Evolutionary conservation across 2,329 filamentous ascomycete species (phyloP), one percentile per base, ranked within the genome.

Genomic region (Coniochaeta prunicola): DNA sequence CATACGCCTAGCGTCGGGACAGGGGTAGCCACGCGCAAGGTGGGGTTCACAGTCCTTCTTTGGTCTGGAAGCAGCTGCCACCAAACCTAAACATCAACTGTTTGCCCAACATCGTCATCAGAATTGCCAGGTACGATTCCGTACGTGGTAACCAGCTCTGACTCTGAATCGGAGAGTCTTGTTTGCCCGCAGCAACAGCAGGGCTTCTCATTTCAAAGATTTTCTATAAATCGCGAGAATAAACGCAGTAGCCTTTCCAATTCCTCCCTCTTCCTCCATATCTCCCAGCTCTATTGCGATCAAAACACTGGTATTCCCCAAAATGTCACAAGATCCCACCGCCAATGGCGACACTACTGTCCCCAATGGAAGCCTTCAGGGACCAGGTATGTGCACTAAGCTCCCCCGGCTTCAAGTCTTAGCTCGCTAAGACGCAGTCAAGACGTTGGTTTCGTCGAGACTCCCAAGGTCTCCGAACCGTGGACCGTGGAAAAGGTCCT

Each of bases 401-500:
- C 13, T 13, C 13, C 7, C 13, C 31, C 31, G n/a, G n/a, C 31
- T 34, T 34, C 31, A 34, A 17, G 7, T 5, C 12, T 17, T 13
- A 5, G 36, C 7, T 40, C 9, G 5, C 15, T 12, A 56, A 9
- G 24, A 30, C 33, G 10, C 34, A 10, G 42, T 36, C 28, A 34
- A 74, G 74, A 76, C 48, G 69, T 73, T 17, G 73, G 69, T 8
- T 59, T 70, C 33, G 72, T 76, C 5, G 57, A 65, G 3, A 71
- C 69, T 8, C 71, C 75, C 36, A 68, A 76, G 59, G 68, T 83
- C 24, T 67, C 73, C 2, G 80, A 73, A 9, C 69, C 75, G 48
- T 87, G 84, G 84, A 74, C 76, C 0, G 81, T 84, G 5, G 76
- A 82, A 57, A 81, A 82, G 64, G 90, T 90, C 31, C 79, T 94